Evolutionary conservation across 2,329 filamentous ascomycete genomes (phyloP).

Genomic region (Monilinia fructicola): DNA sequence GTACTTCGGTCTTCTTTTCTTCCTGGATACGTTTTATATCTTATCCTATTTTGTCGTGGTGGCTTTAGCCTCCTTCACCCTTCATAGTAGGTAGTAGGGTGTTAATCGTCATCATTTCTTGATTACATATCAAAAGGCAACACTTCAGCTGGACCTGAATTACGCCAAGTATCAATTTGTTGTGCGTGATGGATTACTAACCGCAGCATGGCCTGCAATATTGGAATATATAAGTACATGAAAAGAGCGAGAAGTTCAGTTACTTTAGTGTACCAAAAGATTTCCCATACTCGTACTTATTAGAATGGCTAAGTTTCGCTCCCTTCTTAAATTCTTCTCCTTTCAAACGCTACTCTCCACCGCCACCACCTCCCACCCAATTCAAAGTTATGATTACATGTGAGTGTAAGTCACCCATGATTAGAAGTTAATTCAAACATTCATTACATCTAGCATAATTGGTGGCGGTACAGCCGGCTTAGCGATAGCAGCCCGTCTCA

Average conservation of each 20-base stretch:
- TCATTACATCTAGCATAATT: constrained; percentile 4
- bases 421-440: neutral
- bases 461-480: constrained; percentile 15
- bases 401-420: neutral
- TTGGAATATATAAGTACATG: neutral
- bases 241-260: neutral
- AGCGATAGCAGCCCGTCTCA: constrained; percentile 26
- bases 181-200: neutral
- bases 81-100: neutral
- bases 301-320: neutral
- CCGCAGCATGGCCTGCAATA: neutral
- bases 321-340: neutral
- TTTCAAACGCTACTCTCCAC: constrained; percentile 6
- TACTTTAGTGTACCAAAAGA: neutral
- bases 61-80: neutral
- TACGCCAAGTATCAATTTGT: constrained; percentile 1
- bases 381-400: constrained; percentile 14
- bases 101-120: neutral
- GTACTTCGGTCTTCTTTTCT: neutral
- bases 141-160: neutral
- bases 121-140: neutral
- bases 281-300: neutral
- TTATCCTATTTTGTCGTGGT: neutral
- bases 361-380: neutral
- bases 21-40: neutral